phyloP scores from a whole-genome alignment of 495 filamentous ascomycete genomes.

The Bacidia rubella region DNA sequence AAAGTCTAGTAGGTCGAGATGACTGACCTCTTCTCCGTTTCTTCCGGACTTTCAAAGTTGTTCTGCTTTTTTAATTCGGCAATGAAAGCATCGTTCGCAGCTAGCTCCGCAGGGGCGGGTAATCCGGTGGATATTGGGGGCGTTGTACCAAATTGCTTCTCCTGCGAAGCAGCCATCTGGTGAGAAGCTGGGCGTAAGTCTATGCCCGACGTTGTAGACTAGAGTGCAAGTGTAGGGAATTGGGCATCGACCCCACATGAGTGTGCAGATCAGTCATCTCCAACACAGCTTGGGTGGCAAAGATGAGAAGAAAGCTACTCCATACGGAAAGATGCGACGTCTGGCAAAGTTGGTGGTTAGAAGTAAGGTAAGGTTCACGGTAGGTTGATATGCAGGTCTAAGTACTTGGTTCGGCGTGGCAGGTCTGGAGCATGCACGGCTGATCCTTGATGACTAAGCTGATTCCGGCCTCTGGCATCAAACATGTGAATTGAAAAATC shows the following conservation, averaged over 20 bases:
- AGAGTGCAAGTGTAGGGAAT: not conserved
- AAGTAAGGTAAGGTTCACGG: too few relatives aligned
- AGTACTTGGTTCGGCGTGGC: too few relatives aligned
- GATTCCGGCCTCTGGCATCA: too few relatives aligned
- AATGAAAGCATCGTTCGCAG: constrained; percentile 62
- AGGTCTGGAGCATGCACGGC: too few relatives aligned
- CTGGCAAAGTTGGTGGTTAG: too few relatives aligned
- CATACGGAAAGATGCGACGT: too few relatives aligned
- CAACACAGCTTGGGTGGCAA: not conserved
- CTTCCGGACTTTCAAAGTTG: constrained; percentile 71
- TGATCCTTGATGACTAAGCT: too few relatives aligned
- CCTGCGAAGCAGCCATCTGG: constrained; percentile 31
- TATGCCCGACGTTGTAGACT: not conserved
- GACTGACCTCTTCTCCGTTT: constrained; percentile 63
- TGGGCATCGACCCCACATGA: not conserved
- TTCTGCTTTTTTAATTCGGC: constrained; percentile 74
- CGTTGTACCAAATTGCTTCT: constrained; percentile 65
- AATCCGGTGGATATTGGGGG: constrained; percentile 63
- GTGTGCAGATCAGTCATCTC: not conserved
- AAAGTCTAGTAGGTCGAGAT: too few relatives aligned
- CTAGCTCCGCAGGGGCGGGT: constrained; percentile 61
- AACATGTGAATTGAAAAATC: too few relatives aligned
- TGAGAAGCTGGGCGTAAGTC: not conserved
- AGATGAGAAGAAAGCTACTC: too few relatives aligned
- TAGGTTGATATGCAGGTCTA: too few relatives aligned